Conservation (phyloP, 495 filamentous ascomycete species). For the Bathelium albidoporum region DNA sequence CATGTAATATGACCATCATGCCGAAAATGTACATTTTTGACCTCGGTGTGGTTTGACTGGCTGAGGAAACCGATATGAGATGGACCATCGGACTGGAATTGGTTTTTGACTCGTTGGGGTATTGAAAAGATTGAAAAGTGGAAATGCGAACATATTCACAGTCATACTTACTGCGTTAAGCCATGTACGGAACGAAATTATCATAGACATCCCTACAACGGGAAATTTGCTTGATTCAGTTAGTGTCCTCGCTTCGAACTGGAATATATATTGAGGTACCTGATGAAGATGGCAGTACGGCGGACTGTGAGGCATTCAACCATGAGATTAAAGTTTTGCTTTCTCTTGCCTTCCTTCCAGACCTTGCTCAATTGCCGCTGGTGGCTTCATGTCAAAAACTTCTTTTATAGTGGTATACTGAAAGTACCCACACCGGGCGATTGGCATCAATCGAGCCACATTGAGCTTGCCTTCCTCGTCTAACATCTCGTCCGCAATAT, state of each 20-base stretch:
- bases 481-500: slow-evolving; percentile 40
- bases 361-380: not conserved
- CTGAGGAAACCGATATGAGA: not conserved
- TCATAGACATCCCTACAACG: not conserved
- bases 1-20: slow-evolving; percentile 12
- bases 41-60: not conserved
- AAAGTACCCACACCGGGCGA: slow-evolving; percentile 51
- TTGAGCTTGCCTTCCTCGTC: slow-evolving; percentile 43
- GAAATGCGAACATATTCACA: slow-evolving; percentile 8
- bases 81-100: slow-evolving; percentile 5
- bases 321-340: not conserved
- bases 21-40: slow-evolving; percentile 10
- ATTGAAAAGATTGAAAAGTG: slow-evolving; percentile 9
- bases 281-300: not conserved
- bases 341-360: not conserved
- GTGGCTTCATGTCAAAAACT: slow-evolving; percentile 40
- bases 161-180: slow-evolving; percentile 11
- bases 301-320: not conserved
- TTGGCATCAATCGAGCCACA: slow-evolving; percentile 43
- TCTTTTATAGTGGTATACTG: slow-evolving; percentile 43
- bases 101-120: slow-evolving; percentile 15
- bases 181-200: slow-evolving; percentile 12
- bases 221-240: too few relatives aligned
- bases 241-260: too few relatives aligned
- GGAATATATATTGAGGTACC: not conserved